These are phyloP conservation scores for Fusarium hainanense DNA, from an alignment of 2,329 filamentous ascomycete species.

Conservation along the genomic window DNA sequence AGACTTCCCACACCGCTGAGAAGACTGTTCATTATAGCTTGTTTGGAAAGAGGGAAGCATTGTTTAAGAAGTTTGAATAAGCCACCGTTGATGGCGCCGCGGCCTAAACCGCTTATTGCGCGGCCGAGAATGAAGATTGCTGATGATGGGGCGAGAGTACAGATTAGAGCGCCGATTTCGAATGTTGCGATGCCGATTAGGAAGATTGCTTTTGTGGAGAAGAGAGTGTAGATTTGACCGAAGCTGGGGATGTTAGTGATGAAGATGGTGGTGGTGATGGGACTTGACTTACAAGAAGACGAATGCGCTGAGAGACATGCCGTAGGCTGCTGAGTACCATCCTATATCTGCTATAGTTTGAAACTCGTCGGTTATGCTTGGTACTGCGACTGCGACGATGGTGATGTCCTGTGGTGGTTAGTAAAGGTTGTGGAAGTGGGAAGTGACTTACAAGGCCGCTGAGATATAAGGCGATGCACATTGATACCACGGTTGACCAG, in stretches of 20 bases:
- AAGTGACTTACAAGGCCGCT: constrained; percentile 30
- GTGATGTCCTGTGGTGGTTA: constrained; percentile 28
- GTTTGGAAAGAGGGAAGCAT: constrained; percentile 37
- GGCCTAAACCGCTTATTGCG: constrained; percentile 51
- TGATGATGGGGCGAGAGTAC: constrained; percentile 51
- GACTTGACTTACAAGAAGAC: constrained; percentile 36
- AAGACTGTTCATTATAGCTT: constrained; percentile 37
- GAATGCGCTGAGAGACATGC: constrained; percentile 42
- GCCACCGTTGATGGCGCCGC: constrained; percentile 41
- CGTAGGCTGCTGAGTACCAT: constrained; percentile 45
- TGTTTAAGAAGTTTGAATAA: constrained; percentile 41
- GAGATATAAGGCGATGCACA: constrained; percentile 39
- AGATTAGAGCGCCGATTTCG: constrained; percentile 50
- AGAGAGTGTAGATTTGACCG: constrained; percentile 48
- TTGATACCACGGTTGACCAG: constrained; percentile 43
- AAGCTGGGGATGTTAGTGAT: constrained; percentile 27
- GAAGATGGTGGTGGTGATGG: rapidly evolving
- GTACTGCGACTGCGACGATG: constrained; percentile 38
- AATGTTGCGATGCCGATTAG: constrained; percentile 47
- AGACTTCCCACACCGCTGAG: constrained; percentile 36
- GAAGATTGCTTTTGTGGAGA: constrained; percentile 47
- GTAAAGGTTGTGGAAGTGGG: rapidly evolving
- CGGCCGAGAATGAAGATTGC: constrained; percentile 52
- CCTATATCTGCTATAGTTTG: constrained; percentile 43
- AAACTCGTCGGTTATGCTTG: constrained; percentile 43